phyloP scores from a whole-genome alignment of 2,329 filamentous ascomycete species.

The Microdochium trichocladiopsis region DNA sequence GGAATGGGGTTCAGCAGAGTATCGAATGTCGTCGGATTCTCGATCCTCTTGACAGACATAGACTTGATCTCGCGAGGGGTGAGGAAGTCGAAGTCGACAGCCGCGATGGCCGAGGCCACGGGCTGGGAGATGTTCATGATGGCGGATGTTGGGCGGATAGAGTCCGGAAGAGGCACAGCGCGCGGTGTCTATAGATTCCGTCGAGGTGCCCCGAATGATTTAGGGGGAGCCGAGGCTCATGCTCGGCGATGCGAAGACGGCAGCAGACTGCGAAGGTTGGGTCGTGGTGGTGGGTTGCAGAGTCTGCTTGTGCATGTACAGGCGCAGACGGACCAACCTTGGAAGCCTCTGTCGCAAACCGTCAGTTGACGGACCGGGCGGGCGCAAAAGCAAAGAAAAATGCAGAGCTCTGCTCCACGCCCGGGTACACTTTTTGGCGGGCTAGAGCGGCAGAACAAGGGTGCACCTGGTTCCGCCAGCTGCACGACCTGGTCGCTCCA shows the following conservation, averaged over 20 bases:
- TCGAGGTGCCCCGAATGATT: not conserved
- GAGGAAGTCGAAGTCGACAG: constrained; percentile 86
- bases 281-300: not conserved
- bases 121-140: constrained; percentile 72
- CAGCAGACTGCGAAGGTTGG: not conserved
- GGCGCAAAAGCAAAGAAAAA: not conserved
- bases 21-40: constrained; percentile 92
- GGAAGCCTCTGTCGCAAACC: not conserved
- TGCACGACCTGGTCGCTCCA: not conserved
- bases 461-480: not conserved
- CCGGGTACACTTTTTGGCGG: constrained; percentile 3
- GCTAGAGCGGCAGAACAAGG: constrained; percentile 1
- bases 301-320: no score
- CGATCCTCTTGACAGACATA: constrained; percentile 89
- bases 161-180: not conserved
- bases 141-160: constrained; percentile 1
- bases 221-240: not conserved
- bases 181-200: not conserved
- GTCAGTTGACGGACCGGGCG: not conserved
- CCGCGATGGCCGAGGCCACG: constrained; percentile 73
- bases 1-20: constrained; percentile 82
- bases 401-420: not conserved
- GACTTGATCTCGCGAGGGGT: constrained; percentile 74
- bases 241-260: not conserved
- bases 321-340: no score